Base-by-base conservation (phyloP, 2,329 filamentous ascomycete species). In the Metarhizium anisopliae region DNA sequence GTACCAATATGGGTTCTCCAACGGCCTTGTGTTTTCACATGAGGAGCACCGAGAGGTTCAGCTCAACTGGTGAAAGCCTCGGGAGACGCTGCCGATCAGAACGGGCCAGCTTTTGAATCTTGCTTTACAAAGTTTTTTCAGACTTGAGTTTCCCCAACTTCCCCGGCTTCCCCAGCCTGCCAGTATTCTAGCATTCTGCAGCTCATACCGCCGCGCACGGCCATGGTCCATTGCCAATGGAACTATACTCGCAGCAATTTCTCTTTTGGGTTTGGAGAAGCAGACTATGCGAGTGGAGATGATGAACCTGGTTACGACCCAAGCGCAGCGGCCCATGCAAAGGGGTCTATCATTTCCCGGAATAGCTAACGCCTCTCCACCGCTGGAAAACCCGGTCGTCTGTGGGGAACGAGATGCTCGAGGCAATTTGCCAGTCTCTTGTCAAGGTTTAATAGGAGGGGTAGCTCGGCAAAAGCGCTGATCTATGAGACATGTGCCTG, bases 171-270 rank as follows among this genome's bases (percentile, higher is more conserved):
- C 36, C 36, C 50, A 36, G 18, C 32, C 35, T 52, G 8, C 52
- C 18, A 43, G 25, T 25, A 25, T 25, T 45, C 18, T 8, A 14
- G 20, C 6, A 43, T 30, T 4, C 40, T 30, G 20, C 38, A 53
- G 53, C 50, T 36, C 53, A 13, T 25, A 47, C 51, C 20, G 16
- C 49, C 25, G 53, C 53, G 53, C 56, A 55, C 56, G 56, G 53
- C 13, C 56, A 42, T 20, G 47, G 43, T 45, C 55, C 55, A 53
- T 29, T 29, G 20, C n/a, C n/a, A 40, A 43, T 50, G 56, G 53
- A 40, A 56, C 53, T 38, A 45, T 35, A 52, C 47, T 58, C 56
- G 56, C 54, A 56, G 56, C 51, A 52, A 55, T 58, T 53, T 47
- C 56, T 54, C n/a, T 47, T 53, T 47, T 36, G 36, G 56, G 38